Evolutionary conservation across 2,329 filamentous ascomycete species (phyloP), one percentile per base, ranked within the genome.

Genomic region (Trichoderma pleuroti): DNA sequence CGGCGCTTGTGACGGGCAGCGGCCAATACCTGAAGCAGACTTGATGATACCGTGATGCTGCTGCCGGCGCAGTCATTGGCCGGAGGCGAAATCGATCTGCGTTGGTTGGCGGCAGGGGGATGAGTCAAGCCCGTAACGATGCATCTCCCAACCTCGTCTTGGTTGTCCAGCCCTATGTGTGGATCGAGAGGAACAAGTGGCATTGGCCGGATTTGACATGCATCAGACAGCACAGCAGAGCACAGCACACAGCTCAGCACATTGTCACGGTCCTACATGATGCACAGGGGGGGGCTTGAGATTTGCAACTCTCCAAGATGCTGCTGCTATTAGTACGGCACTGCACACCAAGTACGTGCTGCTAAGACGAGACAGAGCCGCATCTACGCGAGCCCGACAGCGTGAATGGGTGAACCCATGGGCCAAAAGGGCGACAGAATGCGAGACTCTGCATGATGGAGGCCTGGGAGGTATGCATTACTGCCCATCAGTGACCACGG

Each of bases 91-190:
- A 52, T 61, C 39, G 65, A 68, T 68, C 65, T 68, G 65, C 65
- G 56, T 57, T 34, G 28, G 56, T 30, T 32, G 36, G 64, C 34
- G 54, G 65, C 65, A 60, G 32, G 65, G 39, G 65, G 39, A 68
- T 60, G 39, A 68, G 65, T 36, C 56, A 68, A 68, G 36, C 36
- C 54, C 28, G 26, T 8, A 52, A 32, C 26, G 18, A 36, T 68
- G 39, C 54, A 28, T 60, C 65, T 52, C 65, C 54, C 56, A 68
- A 61, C 56, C 65, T 59, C 65, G 52, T 60, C 62, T 12, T 42
- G 49, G 18, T 59, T 30, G 36, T 59, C 65, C 65, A 68, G 65
- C 65, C 65, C 65, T 68, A 68, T 49, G 65, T 68, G 65, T 68
- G 65, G 65, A 68, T 68, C 65, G 65, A 61, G 28, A 49, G 60